Evolutionary conservation across 1,284 basidiomycete genomes (phyloP), one percentile per base, ranked within the genome.

Genomic region (Ceraceosorus guamensis): DNA sequence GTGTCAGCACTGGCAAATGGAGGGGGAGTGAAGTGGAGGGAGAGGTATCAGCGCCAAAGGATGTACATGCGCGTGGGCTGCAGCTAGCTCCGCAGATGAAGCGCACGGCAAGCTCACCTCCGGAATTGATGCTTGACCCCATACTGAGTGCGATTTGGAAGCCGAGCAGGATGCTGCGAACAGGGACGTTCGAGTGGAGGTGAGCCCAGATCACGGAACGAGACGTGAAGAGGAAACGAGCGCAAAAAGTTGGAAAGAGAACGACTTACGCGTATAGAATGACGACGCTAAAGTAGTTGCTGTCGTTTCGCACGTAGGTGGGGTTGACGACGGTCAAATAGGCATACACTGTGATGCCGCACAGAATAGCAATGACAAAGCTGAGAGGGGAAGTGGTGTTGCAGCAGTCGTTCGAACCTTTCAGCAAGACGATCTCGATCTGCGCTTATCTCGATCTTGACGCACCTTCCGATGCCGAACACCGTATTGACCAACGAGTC

Each of bases 281-380:
- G 35, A 71, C 52, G 55, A 68, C 59, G 24, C 61, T 56, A 52
- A 59, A 66, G 61, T 68, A 65, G 33, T 52, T 61, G 8, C 55
- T 53, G 46, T 65, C 60, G 52, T 60, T 51, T 53, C 67, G 63
- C 3, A 76, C 56, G 49, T 75, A 73, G 47, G 53, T 49, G 24
- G 73, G 74, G 45, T 66, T 61, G 39, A 62, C 64, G 41, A 67
- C 60, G 31, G 66, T 82, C 50, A 91, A 78, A 77, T 91, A 93
- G 18, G 91, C 78, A 76, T 87, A 93, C 0, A 82, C 84, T 67
- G 91, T 90, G 14, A 91, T 78, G 1, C 85, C 86, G 56, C 82
- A 88, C 13, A 88, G 76, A 59, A 89, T 78, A 10, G 88, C 90
- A 57, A 90, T 84, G 50, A 82, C 80, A 76, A 90, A 91, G 3